Percentiles rank a stretch among this genome's conserved stretches.
These are phyloP conservation scores for Thelonectria blattea DNA, from an alignment of 2,329 filamentous ascomycete genomes.

Conservation along the genomic window DNA sequence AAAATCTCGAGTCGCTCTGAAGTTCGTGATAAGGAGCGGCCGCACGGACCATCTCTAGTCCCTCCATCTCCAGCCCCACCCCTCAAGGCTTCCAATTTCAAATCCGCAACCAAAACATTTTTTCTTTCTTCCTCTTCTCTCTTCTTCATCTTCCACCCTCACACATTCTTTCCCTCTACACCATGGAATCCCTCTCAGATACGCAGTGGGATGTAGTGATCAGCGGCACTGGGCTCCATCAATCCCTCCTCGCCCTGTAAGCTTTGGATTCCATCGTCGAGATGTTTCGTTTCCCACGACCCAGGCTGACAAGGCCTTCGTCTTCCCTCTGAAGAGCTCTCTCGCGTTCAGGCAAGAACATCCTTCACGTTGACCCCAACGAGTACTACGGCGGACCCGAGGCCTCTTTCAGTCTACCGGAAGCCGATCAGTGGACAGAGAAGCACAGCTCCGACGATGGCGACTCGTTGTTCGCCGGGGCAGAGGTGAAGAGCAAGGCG, in stretches of 20 bases:
- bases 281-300: conserved; percentile 34
- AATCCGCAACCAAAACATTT: conserved; percentile 23
- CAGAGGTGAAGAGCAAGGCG: conserved; percentile 45
- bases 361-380: conserved; percentile 88
- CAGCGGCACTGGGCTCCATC: conserved; percentile 76
- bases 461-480: conserved; percentile 36
- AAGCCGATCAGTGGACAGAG: conserved; percentile 77
- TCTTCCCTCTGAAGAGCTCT: conserved; percentile 71
- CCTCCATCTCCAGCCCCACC: conserved; percentile 33
- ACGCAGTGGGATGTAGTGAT: conserved; percentile 82
- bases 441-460: conserved; percentile 37
- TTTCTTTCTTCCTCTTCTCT: conserved; percentile 15
- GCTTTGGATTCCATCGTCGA: conserved; percentile 46
- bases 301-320: conserved; percentile 42
- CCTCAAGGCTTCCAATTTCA: conserved; percentile 26
- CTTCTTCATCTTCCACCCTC: conserved; percentile 21
- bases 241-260: conserved; percentile 82
- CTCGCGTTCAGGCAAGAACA: conserved; percentile 88
- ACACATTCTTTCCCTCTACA: conserved; percentile 29
- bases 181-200: conserved; percentile 77
- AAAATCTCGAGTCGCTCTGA: conserved; percentile 35
- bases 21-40: conserved; percentile 17
- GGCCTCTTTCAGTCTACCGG: conserved; percentile 83
- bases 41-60: conserved; percentile 33
- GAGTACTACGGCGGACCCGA: conserved; percentile 87